Conservation (phyloP, 169 alveolate genomes). For the Plasmodium blacklocki region DNA sequence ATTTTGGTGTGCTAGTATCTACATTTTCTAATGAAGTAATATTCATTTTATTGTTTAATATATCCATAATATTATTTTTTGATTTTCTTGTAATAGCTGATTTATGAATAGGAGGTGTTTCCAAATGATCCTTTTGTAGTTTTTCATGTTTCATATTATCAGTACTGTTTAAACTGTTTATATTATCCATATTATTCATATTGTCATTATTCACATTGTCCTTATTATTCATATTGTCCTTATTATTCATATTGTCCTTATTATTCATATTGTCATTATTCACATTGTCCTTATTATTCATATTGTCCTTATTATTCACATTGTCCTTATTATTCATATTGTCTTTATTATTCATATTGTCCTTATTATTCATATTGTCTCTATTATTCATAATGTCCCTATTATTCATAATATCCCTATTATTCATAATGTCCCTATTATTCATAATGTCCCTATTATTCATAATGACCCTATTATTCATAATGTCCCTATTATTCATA, state of each 20-base stretch:
- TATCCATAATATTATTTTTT: constrained; percentile 37
- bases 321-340: neutral
- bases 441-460: neutral
- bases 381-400: neutral
- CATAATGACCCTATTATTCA: neutral
- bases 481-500: neutral
- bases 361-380: neutral
- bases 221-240: neutral
- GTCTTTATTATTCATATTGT: neutral
- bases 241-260: constrained; percentile 1
- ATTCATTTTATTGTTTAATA: constrained; percentile 27
- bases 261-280: neutral
- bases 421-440: too few species aligned
- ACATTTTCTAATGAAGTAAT: constrained; percentile 33
- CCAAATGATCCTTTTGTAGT: too few species aligned
- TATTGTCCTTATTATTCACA: neutral
- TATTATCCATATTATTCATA: neutral
- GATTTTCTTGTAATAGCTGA: neutral
- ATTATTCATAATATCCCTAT: too few species aligned
- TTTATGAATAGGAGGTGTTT: too few species aligned
- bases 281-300: neutral
- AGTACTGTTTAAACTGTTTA: too few species aligned
- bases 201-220: neutral
- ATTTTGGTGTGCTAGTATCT: constrained; percentile 38
- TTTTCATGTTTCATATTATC: too few species aligned